Evolutionary conservation across 2,329 filamentous ascomycete genomes (phyloP).

Genomic region (Pezicula radicicola): DNA sequence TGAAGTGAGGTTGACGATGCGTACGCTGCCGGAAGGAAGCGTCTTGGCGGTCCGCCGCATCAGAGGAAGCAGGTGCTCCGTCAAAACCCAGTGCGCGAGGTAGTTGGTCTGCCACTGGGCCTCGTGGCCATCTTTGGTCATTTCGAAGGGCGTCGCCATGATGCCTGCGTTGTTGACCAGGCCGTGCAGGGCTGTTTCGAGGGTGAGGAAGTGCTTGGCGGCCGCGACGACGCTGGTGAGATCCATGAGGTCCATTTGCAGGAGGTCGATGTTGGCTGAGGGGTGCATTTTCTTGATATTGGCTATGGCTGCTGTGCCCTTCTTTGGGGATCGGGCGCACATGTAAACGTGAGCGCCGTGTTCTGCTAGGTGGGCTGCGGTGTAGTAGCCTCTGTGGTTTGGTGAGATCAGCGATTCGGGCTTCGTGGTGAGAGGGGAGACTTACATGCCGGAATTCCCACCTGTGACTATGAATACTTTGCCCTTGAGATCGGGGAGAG

Average conservation of each 20-base stretch:
- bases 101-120: slow-evolving; percentile 27
- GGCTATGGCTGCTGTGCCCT: slow-evolving; percentile 15
- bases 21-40: slow-evolving; percentile 16
- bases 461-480: slow-evolving; percentile 27
- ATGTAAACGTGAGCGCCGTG: slow-evolving; percentile 22
- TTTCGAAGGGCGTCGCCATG: slow-evolving; percentile 32
- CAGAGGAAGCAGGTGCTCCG: slow-evolving; percentile 15
- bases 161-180: slow-evolving; percentile 37
- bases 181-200: slow-evolving; percentile 30
- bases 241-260: slow-evolving; percentile 32
- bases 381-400: slow-evolving; percentile 35
- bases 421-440: neutral
- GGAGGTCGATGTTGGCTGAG: slow-evolving; percentile 17
- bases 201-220: slow-evolving; percentile 14
- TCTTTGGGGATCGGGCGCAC: slow-evolving; percentile 14
- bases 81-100: slow-evolving; percentile 26
- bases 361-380: slow-evolving; percentile 32
- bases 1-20: slow-evolving; percentile 19
- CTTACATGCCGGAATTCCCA: slow-evolving; percentile 26
- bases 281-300: slow-evolving; percentile 14
- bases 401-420: neutral
- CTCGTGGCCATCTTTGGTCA: slow-evolving; percentile 36
- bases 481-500: slow-evolving; percentile 14
- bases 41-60: slow-evolving; percentile 15
- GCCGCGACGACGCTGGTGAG: slow-evolving; percentile 32